phyloP scores from a whole-genome alignment of 1,284 basidiomycete species.

The Pholiota adiposa region DNA sequence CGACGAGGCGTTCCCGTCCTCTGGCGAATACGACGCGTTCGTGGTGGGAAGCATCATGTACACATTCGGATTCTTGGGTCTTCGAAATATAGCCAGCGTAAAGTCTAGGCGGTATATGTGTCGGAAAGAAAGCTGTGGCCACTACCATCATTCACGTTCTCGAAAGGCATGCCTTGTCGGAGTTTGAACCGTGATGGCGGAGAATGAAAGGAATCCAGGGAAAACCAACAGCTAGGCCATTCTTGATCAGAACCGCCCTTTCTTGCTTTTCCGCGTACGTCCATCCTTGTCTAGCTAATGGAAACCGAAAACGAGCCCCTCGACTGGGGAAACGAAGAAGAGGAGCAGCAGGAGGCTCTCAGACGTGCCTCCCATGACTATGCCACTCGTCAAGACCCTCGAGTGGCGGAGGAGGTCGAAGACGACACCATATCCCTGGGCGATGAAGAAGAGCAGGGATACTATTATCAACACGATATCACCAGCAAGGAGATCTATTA shows the following conservation, averaged over 20 bases:
- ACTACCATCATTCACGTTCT: conserved; percentile 15
- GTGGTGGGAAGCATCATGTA: conserved; percentile 67
- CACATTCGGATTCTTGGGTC: conserved; percentile 41
- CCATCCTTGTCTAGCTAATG: conserved; percentile 44
- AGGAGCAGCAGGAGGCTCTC: conserved; percentile 43
- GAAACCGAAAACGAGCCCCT: conserved; percentile 70
- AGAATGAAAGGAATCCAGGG: conserved; percentile 20
- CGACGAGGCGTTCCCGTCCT: conserved; percentile 37
- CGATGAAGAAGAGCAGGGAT: conserved; percentile 67
- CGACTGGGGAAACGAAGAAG: conserved; percentile 79
- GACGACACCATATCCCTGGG: conserved; percentile 71
- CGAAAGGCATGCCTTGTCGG: conserved; percentile 1
- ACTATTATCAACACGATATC: conserved; percentile 28
- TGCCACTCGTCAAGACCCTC: conserved; percentile 18
- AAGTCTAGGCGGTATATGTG: conserved; percentile 7
- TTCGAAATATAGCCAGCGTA: conserved; percentile 41
- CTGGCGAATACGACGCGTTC: conserved; percentile 48
- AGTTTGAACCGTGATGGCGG: conserved; percentile 20
- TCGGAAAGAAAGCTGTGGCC: conserved; percentile 7
- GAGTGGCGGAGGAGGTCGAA: conserved; percentile 55
- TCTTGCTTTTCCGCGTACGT: conserved; percentile 20
- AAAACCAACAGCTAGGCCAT: conserved; percentile 17
- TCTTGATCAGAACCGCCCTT: conserved; percentile 21
- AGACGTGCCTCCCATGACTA: conserved; percentile 25
- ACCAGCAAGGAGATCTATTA: conserved; percentile 8